Base-by-base conservation (phyloP, 345 rosid species). In the Corymbia maculata region DNA sequence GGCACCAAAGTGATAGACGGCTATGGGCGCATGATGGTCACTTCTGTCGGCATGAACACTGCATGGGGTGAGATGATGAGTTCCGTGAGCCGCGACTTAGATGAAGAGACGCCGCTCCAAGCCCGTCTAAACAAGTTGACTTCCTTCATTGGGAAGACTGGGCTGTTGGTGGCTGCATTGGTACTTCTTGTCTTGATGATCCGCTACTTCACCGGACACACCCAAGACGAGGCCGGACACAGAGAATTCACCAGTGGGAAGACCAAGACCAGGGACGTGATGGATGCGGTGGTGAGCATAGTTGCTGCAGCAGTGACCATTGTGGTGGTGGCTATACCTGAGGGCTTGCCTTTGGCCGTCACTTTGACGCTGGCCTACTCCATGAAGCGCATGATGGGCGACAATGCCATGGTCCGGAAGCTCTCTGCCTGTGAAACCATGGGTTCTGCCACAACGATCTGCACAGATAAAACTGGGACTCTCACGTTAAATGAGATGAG, bases 371-470 rank as follows among this genome's bases (percentile, higher is more conserved):
- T 96, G 3, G 97, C 97, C 4, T 97, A 93, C 88, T 96, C 97
- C 0, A 94, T 93, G 96, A 96, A 94, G 92, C 90, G 93, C 49
- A 97, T 94, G 98, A 96, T 96, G 96, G 88, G 86, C 8, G 93
- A 91, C 92, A 91, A 96, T 79, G 97, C 97, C 28, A 94, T 95
- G 97, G 98, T 96, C 50, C 90, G 96, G 61, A 94, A 94, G 92
- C 94, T 95, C 26, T 90, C 97, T 1, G 95, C 98, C 9, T 96
- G 98, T n/a, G 99, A 97, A 88, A 96, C 96, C 4, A 97, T 97
- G 96, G 97, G 98, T n/a, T 97, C 97, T 21, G 97, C 97, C 3
- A 94, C 97, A 2, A 92, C 92, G 8, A 94, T 96, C 2, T 96
- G 97, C 84, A 97, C 97, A 0, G 95, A 95, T 53, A 97, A 95